These are phyloP conservation scores for Melastoma candidum DNA, from an alignment of 441 rosid genomes.

Conservation along the genomic window DNA sequence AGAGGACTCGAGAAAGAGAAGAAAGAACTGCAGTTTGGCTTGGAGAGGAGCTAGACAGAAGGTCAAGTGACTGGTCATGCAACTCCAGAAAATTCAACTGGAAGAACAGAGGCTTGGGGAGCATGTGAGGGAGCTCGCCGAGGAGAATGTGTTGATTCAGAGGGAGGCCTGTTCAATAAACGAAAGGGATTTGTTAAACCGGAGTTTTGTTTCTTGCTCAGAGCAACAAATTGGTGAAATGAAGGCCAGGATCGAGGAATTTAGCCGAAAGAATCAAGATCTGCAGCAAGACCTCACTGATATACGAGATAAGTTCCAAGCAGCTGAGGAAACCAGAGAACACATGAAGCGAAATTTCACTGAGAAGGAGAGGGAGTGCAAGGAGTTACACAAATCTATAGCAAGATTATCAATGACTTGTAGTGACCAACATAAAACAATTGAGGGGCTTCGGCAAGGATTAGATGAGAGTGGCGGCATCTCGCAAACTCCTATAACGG, in stretches of 20 bases:
- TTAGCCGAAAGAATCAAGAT: slow-evolving; percentile 43
- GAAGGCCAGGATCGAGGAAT: slow-evolving; percentile 42
- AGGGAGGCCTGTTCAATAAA: slow-evolving; percentile 63
- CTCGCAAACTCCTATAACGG: slow-evolving; percentile 34
- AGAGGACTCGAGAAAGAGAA: slow-evolving; percentile 67
- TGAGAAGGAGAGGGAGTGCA: slow-evolving; percentile 89
- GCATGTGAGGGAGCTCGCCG: slow-evolving; percentile 91
- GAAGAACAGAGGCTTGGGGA: slow-evolving; percentile 94
- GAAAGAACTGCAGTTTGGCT: slow-evolving; percentile 61
- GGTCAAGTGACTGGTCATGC: slow-evolving; percentile 82
- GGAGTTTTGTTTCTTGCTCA: slow-evolving; percentile 38
- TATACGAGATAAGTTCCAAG: slow-evolving; percentile 41
- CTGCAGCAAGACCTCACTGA: slow-evolving; percentile 39
- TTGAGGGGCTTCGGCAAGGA: slow-evolving; percentile 60
- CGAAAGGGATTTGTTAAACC: slow-evolving; percentile 63
- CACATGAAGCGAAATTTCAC: slow-evolving; percentile 56
- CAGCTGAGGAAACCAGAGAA: slow-evolving; percentile 39
- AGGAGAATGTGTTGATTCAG: slow-evolving; percentile 89
- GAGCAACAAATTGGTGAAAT: slow-evolving; percentile 56
- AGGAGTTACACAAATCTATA: slow-evolving; percentile 67
- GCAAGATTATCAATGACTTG: slow-evolving; percentile 62
- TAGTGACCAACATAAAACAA: slow-evolving; percentile 79
- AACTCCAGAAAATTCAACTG: slow-evolving; percentile 66
- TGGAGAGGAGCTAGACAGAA: slow-evolving; percentile 95
- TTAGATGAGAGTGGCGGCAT: slow-evolving; percentile 35